Evolutionary conservation across 768 basidiomycete genomes (phyloP), one percentile per base, ranked within the genome.

Genomic region (Dentipellis fragilis): DNA sequence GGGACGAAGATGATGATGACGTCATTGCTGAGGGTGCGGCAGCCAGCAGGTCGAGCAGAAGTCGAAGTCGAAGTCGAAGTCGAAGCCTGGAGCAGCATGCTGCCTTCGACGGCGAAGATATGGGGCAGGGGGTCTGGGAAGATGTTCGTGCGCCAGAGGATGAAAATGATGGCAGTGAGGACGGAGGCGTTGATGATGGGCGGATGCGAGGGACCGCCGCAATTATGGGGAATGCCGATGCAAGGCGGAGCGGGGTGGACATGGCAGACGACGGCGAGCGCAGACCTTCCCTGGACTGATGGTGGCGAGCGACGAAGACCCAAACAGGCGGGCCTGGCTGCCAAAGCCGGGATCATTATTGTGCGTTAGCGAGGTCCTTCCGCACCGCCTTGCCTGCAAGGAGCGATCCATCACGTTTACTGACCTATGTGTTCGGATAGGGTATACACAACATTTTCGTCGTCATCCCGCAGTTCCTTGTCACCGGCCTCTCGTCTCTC

Each of bases 361-460:
- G 88, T 91, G 60, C 57, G 84, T 76, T 10, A 14, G 14, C 29
- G 22, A 21, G 8, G 22, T 47, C 21, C 22, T 4, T 49, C 48
- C 16, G 8, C 23, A 16, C 48, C 48, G 5, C n/a, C 16, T 45
- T 45, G 8, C 48, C 48, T 49, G 14, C 19, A 42, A 42, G 29
- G 29, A 29, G 29, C 29, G 29, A 7, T 40, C 29, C 16, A 29
- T 48, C 38, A 49, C 49, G 46, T 36, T 29, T 37, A 19, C 54
- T 39, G 19, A 47, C 40, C 54, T 52, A 21, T 56, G 22, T 37
- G 19, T n/a, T 21, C 22, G 14, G 12, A 36, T 58, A 93, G 90
- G 93, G 95, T 40, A 95, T 97, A 52, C 93, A 97, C 69, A 97
- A 96, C 64, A 80, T 96, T 57, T 95, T 89, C 69, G 75, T 98